Base-by-base conservation (phyloP, 345 rosid species). In the Gossypium arboreum region DNA sequence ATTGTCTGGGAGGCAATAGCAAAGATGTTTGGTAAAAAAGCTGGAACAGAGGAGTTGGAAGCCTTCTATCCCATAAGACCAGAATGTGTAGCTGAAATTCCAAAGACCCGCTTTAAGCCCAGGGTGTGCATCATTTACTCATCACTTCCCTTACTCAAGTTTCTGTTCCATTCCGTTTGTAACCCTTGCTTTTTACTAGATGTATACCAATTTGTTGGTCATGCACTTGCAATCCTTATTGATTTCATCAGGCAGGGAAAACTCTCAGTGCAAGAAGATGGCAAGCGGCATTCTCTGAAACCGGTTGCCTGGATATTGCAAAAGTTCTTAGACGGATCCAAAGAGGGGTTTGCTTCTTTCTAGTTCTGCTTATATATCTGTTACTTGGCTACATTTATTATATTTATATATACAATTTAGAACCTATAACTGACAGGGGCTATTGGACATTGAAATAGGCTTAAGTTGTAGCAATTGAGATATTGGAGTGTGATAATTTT, bases 241-340 rank as follows among this genome's bases (percentile, higher is more conserved):
- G 27, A 3, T 61, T 70, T 77, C 60, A 45, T 56, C 83, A 94
- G 98, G 87, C 92, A 64, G 98, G 98, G 51, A 92, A 90, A 79
- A 94, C 98, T 60, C 92, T 94, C 43, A 90, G 98, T 78, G 87
- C 86, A 57, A 90, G 98, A 83, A 91, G 92, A 77, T 94, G 98
- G 97, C 88, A 92, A 75, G 88, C 97, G 39, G 91, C 94, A 1
- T 92, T 94, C 77, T 87, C 98, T 1, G 83, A 84, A 82, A 90
- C 92, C 75, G 99, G 98, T 24, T 92, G 81, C 75, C 79, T 95
- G 86, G 97, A 95, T 72, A 90, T 95, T 72, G 96, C 90, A 4
- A 90, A 81, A 80, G 97, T 93, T 45, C 98, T 95, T 57, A 83
- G 88, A 68, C 85, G 99, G 74, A 93, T 95, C 71, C 99, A 93